Conservation (phyloP, 257 asterid species). For the Przewalskia tangutica region DNA sequence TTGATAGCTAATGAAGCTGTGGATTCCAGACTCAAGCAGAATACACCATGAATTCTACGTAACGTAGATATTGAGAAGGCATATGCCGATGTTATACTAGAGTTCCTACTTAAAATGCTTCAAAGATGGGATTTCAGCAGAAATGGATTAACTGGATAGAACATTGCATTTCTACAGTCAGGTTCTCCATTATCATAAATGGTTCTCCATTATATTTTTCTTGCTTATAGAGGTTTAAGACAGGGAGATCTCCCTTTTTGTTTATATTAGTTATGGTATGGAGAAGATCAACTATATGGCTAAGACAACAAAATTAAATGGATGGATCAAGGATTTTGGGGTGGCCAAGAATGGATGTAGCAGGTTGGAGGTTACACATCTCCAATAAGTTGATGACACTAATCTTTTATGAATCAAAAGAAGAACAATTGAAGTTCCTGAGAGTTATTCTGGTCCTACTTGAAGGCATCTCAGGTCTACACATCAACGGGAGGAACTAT, state of each 20-base stretch:
- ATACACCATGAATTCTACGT: not conserved
- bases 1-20: not conserved
- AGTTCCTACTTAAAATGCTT: not conserved
- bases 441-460: not conserved
- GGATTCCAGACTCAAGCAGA: not conserved
- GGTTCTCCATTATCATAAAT: not conserved
- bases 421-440: not conserved
- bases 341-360: not conserved
- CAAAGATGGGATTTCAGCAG: not conserved
- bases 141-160: not conserved
- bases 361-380: not conserved
- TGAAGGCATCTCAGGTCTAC: not conserved
- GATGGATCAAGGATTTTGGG: not conserved
- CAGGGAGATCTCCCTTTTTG: not conserved
- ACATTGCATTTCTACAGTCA: not conserved
- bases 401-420: not conserved
- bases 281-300: not conserved
- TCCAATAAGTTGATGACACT: not conserved
- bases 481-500: not conserved
- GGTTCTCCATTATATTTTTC: not conserved
- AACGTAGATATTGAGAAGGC: not conserved
- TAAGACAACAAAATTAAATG: not conserved
- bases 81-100: not conserved
- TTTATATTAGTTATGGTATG: not conserved
- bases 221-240: not conserved